Evolutionary conservation across 2,329 filamentous ascomycete genomes (phyloP).

Genomic region (Aspergillus caelatus): DNA sequence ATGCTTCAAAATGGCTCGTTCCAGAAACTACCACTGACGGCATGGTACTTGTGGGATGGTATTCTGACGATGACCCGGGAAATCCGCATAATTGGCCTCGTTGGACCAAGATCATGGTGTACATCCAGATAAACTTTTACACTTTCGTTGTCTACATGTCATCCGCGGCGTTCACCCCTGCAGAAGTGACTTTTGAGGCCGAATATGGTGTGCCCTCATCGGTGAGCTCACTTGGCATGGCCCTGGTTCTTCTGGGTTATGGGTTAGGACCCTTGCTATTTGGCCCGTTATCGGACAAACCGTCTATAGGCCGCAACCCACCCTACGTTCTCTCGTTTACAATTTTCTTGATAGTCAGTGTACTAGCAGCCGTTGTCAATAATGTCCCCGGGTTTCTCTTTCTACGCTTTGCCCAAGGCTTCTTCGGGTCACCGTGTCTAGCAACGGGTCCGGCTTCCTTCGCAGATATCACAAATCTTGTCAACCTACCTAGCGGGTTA

Average conservation of each 20-base stretch:
- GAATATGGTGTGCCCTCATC: constrained; percentile 1
- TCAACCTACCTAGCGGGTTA: not conserved
- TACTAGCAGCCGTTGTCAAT: not conserved
- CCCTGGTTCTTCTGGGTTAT: constrained; percentile 8
- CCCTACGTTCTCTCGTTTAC: not conserved
- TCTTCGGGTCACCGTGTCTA: constrained; percentile 11
- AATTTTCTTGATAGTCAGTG: not conserved
- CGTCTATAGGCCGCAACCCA: not conserved
- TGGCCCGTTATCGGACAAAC: not conserved
- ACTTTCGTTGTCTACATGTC: constrained; percentile 12
- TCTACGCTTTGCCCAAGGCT: constrained; percentile 12
- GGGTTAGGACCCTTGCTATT: constrained; percentile 9
- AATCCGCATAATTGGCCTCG: not conserved
- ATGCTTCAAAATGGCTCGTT: not conserved
- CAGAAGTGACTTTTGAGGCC: not conserved
- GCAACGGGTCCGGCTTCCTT: constrained; percentile 4
- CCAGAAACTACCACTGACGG: not conserved
- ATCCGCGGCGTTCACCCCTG: constrained; percentile 10
- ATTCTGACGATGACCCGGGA: not conserved
- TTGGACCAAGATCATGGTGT: not conserved
- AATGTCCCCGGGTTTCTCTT: constrained; percentile 8
- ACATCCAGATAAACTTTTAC: constrained; percentile 5
- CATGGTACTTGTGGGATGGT: not conserved
- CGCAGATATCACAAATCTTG: not conserved
- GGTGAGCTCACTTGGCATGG: constrained; percentile 7